Conservation (phyloP, 1,139 yeast genomes). For the Blastobotrys ciferrii region DNA sequence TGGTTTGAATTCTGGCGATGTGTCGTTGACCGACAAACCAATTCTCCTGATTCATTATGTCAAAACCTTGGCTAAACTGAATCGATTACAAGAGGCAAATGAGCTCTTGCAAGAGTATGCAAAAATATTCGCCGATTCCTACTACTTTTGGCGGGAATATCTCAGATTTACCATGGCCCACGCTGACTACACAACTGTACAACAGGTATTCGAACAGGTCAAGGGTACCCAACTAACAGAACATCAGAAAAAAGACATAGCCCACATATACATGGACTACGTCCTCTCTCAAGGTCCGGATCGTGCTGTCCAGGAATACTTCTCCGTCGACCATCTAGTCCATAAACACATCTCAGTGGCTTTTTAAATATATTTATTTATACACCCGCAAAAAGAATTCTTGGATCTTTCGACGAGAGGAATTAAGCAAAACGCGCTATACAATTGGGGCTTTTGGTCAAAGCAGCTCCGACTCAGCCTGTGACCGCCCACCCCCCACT, state of each 20-base stretch:
- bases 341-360: constrained; percentile 7
- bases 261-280: constrained; percentile 36
- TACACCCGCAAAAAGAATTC: too few species aligned
- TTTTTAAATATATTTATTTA: constrained; percentile 3
- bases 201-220: constrained; percentile 11
- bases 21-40: not conserved
- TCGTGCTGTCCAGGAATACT: constrained; percentile 15
- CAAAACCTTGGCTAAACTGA: not conserved
- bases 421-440: too few species aligned
- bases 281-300: constrained; percentile 21
- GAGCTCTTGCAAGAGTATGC: constrained; percentile 24
- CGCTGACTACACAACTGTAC: constrained; percentile 14
- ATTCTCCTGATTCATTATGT: not conserved
- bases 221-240: constrained; percentile 25
- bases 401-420: too few species aligned
- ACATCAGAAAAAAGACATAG: constrained; percentile 31
- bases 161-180: constrained; percentile 33
- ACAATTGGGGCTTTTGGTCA: too few species aligned
- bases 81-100: not conserved
- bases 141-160: constrained; percentile 36
- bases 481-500: too few species aligned
- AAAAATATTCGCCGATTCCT: constrained; percentile 26
- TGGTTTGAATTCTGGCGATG: constrained; percentile 3
- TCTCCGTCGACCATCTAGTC: constrained; percentile 19
- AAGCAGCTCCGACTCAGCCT: too few species aligned